Conservation (phyloP, 2,329 filamentous ascomycete species). For the Metarhizium anisopliae region DNA sequence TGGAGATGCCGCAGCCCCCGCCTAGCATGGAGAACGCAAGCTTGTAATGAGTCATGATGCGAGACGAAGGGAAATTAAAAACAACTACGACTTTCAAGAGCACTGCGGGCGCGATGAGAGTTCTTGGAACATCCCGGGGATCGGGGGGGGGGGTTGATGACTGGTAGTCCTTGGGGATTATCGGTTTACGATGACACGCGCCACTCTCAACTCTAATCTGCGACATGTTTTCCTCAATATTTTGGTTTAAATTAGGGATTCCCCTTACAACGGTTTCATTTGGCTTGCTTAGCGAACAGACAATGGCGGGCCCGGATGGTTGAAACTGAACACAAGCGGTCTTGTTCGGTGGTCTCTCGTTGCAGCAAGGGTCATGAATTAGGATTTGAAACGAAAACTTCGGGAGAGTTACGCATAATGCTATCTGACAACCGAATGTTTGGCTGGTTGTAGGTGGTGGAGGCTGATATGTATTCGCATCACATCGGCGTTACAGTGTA, state of each 20-base stretch:
- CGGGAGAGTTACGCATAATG: neutral
- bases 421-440: neutral
- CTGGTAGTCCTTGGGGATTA: neutral
- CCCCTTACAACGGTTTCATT: neutral
- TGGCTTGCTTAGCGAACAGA: neutral
- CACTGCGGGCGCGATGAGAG: neutral
- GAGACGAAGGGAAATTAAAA: neutral
- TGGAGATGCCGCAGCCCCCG: constrained; percentile 48
- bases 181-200: neutral
- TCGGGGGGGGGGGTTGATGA: neutral
- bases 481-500: constrained; percentile 25
- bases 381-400: neutral
- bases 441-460: constrained; percentile 5
- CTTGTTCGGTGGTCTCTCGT: neutral
- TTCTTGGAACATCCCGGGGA: neutral
- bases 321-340: too few relatives aligned
- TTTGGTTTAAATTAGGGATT: neutral
- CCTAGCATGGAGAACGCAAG: constrained; percentile 20
- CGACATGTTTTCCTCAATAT: constrained; percentile 12
- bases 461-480: constrained; percentile 17
- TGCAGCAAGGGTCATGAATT: neutral
- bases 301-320: neutral
- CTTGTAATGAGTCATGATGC: constrained; percentile 11
- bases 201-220: constrained; percentile 1
- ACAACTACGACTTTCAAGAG: neutral